A percentile compares a stretch with the other conserved stretches of the same genome.
Evolutionary conservation across 225 moss, liverwort and hornwort genomes (phyloP).

Genomic region (Sphagnum tenellum): DNA sequence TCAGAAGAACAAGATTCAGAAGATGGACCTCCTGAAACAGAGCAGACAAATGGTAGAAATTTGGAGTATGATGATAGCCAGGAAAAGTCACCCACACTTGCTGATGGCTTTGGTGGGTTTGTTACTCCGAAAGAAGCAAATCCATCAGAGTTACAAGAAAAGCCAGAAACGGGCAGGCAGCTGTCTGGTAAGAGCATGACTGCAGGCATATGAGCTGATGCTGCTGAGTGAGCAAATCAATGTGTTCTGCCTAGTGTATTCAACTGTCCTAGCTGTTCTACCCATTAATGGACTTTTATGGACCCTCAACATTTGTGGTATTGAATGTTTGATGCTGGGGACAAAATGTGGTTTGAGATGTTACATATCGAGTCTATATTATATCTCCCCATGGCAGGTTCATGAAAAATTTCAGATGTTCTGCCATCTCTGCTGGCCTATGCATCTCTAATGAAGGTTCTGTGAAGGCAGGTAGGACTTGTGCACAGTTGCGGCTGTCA

Average conservation of each 20-base stretch:
- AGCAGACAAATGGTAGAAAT: conserved; percentile 27
- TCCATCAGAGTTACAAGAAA: conserved; percentile 1
- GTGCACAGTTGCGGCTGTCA: conserved; percentile 8
- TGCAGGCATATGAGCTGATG: conserved; percentile 9
- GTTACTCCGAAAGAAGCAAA: conserved; percentile 18
- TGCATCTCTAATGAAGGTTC: no score
- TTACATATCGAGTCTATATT: no score
- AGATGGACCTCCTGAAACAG: conserved; percentile 19
- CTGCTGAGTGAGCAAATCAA: no score
- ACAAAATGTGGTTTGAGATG: no score
- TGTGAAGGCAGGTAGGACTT: conserved; percentile 7
- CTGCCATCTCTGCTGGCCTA: no score
- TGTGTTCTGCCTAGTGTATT: no score
- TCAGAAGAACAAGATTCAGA: conserved; percentile 10
- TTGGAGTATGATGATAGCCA: conserved; percentile 5
- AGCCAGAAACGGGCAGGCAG: conserved; percentile 4
- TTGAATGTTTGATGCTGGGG: no score
- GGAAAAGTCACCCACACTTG: conserved; percentile 10
- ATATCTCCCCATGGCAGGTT: no score
- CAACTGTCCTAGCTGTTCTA: no score
- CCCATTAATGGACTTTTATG: no score
- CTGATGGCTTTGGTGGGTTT: conserved; percentile 10
- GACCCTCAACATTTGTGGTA: no score
- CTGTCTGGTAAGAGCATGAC: conserved; percentile 10
- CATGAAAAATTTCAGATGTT: no score